Base-by-base conservation (phyloP, 805 yeast species). In the Candida vaughaniae region DNA sequence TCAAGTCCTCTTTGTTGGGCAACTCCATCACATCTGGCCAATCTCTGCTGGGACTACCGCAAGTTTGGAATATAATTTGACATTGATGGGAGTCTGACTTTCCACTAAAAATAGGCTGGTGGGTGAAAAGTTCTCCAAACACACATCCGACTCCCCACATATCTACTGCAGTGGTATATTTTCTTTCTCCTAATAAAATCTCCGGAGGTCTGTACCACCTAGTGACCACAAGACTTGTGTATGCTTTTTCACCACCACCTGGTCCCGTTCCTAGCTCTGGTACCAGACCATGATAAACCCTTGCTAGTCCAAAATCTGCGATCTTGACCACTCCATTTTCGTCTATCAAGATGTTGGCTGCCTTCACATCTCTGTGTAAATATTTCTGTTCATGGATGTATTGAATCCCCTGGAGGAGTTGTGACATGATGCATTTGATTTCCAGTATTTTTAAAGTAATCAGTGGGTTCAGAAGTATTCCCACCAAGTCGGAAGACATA, bases 161-260 rank as follows among this genome's bases (percentile, higher is more conserved):
- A 61, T 93, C 99, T 9, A 91, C 91, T 0, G 98, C 95, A 0
- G 97, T 85, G 2, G 97, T 89, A 58, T 91, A 91, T 41, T 75
- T 69, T 48, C 84, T 72, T 47, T 89, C 95, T 3, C 96, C 96
- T 36, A 93, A 63, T 11, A 93, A 71, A 14, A 93, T 69, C 58
- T 91, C 99, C 0, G 98, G 99, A 1, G 99, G 95, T 41, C 99
- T 71, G 60, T 95, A 93, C 99, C 99, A 93, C 46, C 99, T 65
- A 0, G 99, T 93, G 25, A 93, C 98, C 2, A 93, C 99, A 37
- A 77, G 52, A 1, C 77, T 80, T 0, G 82, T 77, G 48, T 77
- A 77, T 15, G 65, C 65, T 33, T 70, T 56, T 35, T 62, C 67
- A 0, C 81, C 81, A 3, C 81, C 81, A 3, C 82, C 81, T 0